phyloP scores from a whole-genome alignment of 495 filamentous ascomycete species.

The Xylaria bambusicola region DNA sequence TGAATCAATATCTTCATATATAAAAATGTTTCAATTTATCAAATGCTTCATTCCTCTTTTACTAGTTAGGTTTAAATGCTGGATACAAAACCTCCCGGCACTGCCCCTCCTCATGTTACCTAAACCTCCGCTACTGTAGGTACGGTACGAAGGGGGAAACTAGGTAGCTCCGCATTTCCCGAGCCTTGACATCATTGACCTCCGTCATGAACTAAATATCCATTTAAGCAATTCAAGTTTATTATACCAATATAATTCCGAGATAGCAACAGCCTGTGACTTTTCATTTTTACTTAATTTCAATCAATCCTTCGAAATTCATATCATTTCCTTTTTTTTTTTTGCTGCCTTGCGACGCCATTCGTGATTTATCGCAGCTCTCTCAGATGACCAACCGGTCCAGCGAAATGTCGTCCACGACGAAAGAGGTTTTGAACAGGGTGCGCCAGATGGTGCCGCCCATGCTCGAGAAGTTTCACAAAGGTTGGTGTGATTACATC shows the following conservation, averaged over 20 bases:
- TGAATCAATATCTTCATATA: too few species aligned
- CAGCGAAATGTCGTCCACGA: constrained; percentile 44
- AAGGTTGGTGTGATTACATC: constrained; percentile 74
- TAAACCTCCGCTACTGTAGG: too few species aligned
- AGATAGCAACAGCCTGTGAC: background rate
- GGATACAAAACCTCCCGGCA: too few species aligned
- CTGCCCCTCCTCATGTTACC: too few species aligned
- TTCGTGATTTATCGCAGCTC: background rate
- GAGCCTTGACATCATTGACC: constrained; percentile 15
- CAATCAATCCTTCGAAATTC: background rate
- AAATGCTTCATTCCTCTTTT: too few species aligned
- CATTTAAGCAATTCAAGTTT: background rate
- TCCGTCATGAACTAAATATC: constrained; percentile 3
- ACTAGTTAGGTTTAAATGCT: too few species aligned
- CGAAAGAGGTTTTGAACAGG: constrained; percentile 70
- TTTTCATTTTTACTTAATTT: background rate
- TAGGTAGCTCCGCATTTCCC: constrained; percentile 17
- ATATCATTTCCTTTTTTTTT: too few species aligned
- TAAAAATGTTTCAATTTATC: too few species aligned
- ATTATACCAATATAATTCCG: background rate
- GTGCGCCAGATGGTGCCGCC: constrained; percentile 92
- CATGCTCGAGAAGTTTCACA: constrained; percentile 94
- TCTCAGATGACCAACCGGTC: constrained; percentile 27
- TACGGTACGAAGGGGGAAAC: too few species aligned
- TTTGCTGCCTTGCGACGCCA: too few species aligned